Evolutionary conservation across 1,139 yeast species (phyloP).

Genomic region (Nakaseomyces kungkrabaensis): DNA sequence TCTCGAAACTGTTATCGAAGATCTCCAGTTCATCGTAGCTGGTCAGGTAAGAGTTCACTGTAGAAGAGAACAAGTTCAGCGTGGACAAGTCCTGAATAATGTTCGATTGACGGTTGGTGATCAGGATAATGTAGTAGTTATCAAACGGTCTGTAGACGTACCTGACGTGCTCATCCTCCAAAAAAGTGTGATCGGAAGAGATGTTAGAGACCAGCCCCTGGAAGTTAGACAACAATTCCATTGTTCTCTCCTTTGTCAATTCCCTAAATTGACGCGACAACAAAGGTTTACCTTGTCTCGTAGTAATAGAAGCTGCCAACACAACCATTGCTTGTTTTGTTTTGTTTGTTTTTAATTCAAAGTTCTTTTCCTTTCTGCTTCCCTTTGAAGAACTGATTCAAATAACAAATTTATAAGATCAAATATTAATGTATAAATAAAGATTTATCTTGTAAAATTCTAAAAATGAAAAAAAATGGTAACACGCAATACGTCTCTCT

Average conservation of each 20-base stretch:
- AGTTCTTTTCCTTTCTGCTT: neutral
- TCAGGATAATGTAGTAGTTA: conserved; percentile 81
- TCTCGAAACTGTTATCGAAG: conserved; percentile 75
- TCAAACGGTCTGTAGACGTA: conserved; percentile 95
- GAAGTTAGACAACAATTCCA: conserved; percentile 76
- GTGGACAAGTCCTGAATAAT: conserved; percentile 93
- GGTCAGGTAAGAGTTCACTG: conserved; percentile 67
- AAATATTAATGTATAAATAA: too few species aligned
- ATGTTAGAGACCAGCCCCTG: conserved; percentile 67
- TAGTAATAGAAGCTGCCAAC: conserved; percentile 90
- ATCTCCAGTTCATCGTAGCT: conserved; percentile 75
- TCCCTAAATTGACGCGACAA: conserved; percentile 90
- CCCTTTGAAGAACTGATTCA: too few species aligned
- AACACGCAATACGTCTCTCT: too few species aligned
- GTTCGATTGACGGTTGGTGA: conserved; percentile 86
- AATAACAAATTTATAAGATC: too few species aligned
- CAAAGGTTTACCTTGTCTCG: conserved; percentile 90
- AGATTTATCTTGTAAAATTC: too few species aligned
- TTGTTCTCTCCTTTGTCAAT: conserved; percentile 73
- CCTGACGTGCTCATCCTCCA: conserved; percentile 86
- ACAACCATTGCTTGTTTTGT: conserved; percentile 41
- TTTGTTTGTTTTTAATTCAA: neutral
- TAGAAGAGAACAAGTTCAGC: conserved; percentile 72
- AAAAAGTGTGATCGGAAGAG: conserved; percentile 83
- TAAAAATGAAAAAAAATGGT: too few species aligned